Conservation (phyloP, 345 rosid species). For the Carallia pectinifolia region DNA sequence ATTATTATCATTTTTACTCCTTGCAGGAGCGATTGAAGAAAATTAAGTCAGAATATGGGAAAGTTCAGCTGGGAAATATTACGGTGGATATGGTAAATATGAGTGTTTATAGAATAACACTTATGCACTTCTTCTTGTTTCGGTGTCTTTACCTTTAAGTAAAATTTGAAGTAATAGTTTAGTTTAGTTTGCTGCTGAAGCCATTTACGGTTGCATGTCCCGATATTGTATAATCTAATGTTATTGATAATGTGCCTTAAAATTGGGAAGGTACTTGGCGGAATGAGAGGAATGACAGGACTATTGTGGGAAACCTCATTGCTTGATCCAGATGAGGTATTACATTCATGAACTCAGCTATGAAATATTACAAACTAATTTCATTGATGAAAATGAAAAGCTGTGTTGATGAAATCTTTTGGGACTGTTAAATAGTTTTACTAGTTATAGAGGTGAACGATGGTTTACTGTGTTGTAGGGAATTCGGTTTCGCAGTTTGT, state of each 20-base stretch:
- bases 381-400: background rate
- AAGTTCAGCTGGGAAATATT: conserved; percentile 85
- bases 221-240: background rate
- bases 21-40: conserved; percentile 90
- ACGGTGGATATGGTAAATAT: conserved; percentile 82
- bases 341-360: background rate
- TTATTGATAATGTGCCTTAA: conserved; percentile 10
- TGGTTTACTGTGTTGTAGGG: conserved; percentile 49
- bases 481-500: conserved; percentile 86
- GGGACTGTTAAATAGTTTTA: background rate
- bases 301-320: conserved; percentile 96
- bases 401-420: background rate
- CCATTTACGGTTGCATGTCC: background rate
- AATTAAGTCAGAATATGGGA: conserved; percentile 78
- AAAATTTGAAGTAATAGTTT: background rate
- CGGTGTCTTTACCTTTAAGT: background rate
- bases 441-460: conserved; percentile 9
- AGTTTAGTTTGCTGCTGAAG: background rate
- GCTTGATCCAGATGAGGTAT: conserved; percentile 95
- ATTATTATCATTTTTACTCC: conserved; percentile 2
- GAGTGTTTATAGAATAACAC: background rate
- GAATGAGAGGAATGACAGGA: conserved; percentile 99
- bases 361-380: background rate
- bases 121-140: background rate
- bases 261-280: conserved; percentile 74